phyloP scores from a whole-genome alignment of 768 basidiomycete genomes.

The Candolleomyces eurysporus region DNA sequence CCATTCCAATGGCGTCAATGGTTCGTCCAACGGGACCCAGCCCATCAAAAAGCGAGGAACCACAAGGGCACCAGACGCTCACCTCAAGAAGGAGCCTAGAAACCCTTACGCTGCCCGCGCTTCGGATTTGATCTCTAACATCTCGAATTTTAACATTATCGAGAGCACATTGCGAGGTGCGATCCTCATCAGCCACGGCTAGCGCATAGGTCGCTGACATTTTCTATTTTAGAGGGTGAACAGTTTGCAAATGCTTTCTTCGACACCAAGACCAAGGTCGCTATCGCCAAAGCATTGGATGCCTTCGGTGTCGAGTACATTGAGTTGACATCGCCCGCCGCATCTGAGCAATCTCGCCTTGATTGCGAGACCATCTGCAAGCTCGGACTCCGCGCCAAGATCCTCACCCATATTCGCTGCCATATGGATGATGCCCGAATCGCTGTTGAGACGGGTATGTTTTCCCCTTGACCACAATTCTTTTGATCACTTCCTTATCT shows the following conservation, averaged over 20 bases:
- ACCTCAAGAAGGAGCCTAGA: slow-evolving; percentile 38
- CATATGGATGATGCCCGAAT: slow-evolving; percentile 99
- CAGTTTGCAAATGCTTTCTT: slow-evolving; percentile 99
- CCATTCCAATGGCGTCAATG: slow-evolving; percentile 14
- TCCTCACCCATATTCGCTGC: slow-evolving; percentile 98
- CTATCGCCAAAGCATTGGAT: slow-evolving; percentile 96
- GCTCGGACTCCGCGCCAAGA: slow-evolving; percentile 94
- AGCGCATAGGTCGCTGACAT: slow-evolving; percentile 10
- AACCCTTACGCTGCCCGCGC: slow-evolving; percentile 92
- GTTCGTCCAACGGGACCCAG: slow-evolving; percentile 5
- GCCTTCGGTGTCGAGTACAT: slow-evolving; percentile 99
- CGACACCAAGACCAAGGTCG: slow-evolving; percentile 99
- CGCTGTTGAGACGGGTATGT: slow-evolving; percentile 92
- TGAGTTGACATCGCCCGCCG: slow-evolving; percentile 96
- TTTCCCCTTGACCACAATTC: slow-evolving; percentile 1
- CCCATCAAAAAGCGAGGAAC: slow-evolving; percentile 40
- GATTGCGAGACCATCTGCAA: slow-evolving; percentile 99
- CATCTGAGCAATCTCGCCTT: slow-evolving; percentile 89
- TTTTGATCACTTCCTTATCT: slow-evolving; percentile 8
- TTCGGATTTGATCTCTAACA: slow-evolving; percentile 88
- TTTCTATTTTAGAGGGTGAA: slow-evolving; percentile 74
- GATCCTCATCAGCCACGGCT: slow-evolving; percentile 12
- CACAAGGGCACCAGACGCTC: slow-evolving; percentile 31
- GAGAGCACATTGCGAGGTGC: slow-evolving; percentile 93
- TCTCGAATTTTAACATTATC: slow-evolving; percentile 94